phyloP scores from a whole-genome alignment of 2,329 filamentous ascomycete genomes.

The Xylariaceae sp. region DNA sequence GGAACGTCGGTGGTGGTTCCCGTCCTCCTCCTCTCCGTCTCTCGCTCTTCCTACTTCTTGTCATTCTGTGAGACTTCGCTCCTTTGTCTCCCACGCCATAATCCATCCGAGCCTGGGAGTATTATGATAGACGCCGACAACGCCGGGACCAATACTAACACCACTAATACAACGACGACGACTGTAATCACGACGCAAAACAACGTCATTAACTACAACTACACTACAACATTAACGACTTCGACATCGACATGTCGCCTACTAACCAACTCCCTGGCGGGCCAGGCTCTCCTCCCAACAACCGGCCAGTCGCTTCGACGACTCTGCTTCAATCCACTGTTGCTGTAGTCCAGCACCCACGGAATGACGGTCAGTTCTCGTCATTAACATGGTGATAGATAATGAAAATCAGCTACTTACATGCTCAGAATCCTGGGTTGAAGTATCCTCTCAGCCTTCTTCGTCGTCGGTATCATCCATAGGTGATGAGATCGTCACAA shows the following conservation, averaged over 20 bases:
- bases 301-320: constrained; percentile 19
- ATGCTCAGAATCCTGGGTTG: constrained; percentile 84
- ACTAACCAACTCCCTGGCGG: constrained; percentile 22
- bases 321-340: constrained; percentile 15
- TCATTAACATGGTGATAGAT: neutral
- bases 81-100: neutral
- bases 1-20: no score
- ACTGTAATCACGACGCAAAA: neutral
- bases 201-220: neutral
- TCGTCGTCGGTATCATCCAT: constrained; percentile 86
- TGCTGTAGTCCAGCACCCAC: constrained; percentile 21
- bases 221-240: neutral
- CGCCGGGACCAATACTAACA: neutral
- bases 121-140: neutral
- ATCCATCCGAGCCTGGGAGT: neutral
- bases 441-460: constrained; percentile 86
- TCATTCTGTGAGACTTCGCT: neutral
- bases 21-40: constrained; percentile 2
- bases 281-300: constrained; percentile 20
- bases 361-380: constrained; percentile 28
- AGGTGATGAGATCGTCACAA: constrained; percentile 84
- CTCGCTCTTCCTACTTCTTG: neutral
- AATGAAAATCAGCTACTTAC: constrained; percentile 23
- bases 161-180: neutral
- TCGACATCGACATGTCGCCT: constrained; percentile 12